Conservation (phyloP, 2,329 filamentous ascomycete species). For the Colletotrichum neosansevieriae region DNA sequence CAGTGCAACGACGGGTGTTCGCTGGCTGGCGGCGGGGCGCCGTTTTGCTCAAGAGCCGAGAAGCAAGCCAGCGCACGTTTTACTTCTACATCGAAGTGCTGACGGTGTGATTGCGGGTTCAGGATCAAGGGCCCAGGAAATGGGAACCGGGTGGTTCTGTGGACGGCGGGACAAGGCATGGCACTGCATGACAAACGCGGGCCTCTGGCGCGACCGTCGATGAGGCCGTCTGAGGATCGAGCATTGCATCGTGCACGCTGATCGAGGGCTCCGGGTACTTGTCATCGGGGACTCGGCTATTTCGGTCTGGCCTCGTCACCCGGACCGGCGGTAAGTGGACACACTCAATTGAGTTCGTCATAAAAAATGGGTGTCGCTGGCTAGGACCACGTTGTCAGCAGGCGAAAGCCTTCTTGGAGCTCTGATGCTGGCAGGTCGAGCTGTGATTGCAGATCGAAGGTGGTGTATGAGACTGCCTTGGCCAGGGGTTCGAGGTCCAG, state of each 20-base stretch:
- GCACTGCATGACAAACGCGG: slow-evolving; percentile 13
- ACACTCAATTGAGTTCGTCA: slow-evolving; percentile 5
- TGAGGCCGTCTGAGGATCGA: slow-evolving; percentile 24
- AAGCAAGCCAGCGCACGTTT: slow-evolving; percentile 2
- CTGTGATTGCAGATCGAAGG: slow-evolving; percentile 23
- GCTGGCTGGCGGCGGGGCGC: slow-evolving; percentile 25
- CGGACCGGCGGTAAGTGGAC: slow-evolving; percentile 11
- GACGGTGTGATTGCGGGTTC: slow-evolving; percentile 1
- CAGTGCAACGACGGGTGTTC: slow-evolving; percentile 16
- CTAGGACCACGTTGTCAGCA: not conserved
- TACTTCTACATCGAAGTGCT: not conserved
- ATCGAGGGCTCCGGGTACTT: slow-evolving; percentile 20
- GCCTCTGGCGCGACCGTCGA: slow-evolving; percentile 7
- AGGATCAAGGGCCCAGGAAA: slow-evolving; percentile 23
- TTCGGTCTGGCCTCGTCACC: not conserved
- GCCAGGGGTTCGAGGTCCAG: slow-evolving; percentile 27
- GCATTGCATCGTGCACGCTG: slow-evolving; percentile 9
- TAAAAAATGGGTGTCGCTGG: not conserved
- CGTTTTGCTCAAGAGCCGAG: slow-evolving; percentile 8
- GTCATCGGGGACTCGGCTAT: slow-evolving; percentile 20
- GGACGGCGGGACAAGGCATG: not conserved
- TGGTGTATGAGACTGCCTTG: slow-evolving; percentile 4
- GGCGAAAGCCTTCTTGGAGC: not conserved
- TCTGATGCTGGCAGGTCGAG: slow-evolving; percentile 21
- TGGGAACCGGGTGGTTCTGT: not conserved